Evolutionary conservation across 2,329 filamentous ascomycete species (phyloP).

Genomic region (Pezicula rhizophila): DNA sequence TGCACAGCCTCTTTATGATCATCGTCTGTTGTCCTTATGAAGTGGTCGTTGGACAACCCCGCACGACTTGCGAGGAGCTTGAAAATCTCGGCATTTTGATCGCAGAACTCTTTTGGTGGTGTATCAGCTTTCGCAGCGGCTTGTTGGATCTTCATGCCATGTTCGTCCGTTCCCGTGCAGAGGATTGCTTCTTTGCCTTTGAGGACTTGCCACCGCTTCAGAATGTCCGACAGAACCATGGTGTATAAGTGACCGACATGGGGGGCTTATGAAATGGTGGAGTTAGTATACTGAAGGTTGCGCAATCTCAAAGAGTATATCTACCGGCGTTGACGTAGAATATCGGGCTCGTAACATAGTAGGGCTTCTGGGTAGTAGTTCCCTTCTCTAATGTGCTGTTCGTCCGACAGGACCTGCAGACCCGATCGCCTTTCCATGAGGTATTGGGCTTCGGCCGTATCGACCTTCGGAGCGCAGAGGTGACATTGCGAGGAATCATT

Average conservation of each 20-base stretch:
- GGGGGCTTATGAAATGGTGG: constrained; percentile 52
- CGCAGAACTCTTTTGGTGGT: constrained; percentile 79
- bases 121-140: constrained; percentile 68
- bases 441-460: constrained; percentile 5
- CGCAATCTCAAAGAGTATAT: constrained; percentile 1
- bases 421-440: constrained; percentile 12
- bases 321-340: constrained; percentile 97
- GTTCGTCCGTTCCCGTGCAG: constrained; percentile 91
- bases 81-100: constrained; percentile 76
- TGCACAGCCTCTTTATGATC: constrained; percentile 80
- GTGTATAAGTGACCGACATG: constrained; percentile 94
- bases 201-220: constrained; percentile 86
- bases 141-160: constrained; percentile 94
- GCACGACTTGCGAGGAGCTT: constrained; percentile 64
- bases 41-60: constrained; percentile 72
- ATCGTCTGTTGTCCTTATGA: constrained; percentile 84
- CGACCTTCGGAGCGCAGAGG: constrained; percentile 12
- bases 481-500: constrained; percentile 17
- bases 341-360: constrained; percentile 93
- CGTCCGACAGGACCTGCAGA: constrained; percentile 19
- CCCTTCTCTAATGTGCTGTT: constrained; percentile 1
- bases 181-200: constrained; percentile 67
- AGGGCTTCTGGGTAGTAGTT: constrained; percentile 61
- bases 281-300: constrained; percentile 13
- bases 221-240: constrained; percentile 82